Base-by-base conservation (phyloP, 352 stramenopile genomes). In the Globisporangium emineosum region DNA sequence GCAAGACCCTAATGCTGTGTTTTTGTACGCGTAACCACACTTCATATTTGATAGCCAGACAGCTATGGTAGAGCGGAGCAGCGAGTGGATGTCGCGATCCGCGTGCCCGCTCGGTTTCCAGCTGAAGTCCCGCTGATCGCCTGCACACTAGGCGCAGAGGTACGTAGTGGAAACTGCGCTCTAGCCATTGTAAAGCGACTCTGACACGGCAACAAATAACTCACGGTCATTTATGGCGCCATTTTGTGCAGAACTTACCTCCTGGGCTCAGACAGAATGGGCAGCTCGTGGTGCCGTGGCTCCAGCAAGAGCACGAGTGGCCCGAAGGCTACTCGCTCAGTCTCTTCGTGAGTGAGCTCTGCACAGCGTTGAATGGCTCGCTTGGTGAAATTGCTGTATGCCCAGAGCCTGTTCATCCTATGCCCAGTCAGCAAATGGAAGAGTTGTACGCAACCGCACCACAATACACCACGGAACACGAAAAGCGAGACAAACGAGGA, bases 341-440 rank as follows among this genome's bases (percentile, higher is more conserved):
- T 10, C 21, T 76, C 21, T 73, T 90, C 30, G 71, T 71, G 6
- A 72, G 74, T 32, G 79, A 91, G 32, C 66, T 93, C 13, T 90
- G 79, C 60, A 70, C 51, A 23, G 64, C 69, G 23, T 23, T 71
- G 57, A 64, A 77, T 55, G 49, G 52, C 6, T 65, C 65, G 9
- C 15, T 67, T 10, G 63, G 17, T 9, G 40, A 33, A 1, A 13
- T 30, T 27, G 64, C 62, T 62, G 13, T 55, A 49, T 13, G 19
- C 21, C 32, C 57, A 37, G 59, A 30, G n/a, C 29, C 62, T 15
- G 69, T 71, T 5, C 68, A 72, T 51, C 70, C 70, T 62, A 19
- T 67, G 45, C 43, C 23, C 23, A 57, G 47, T 25, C 27, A 54
- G 21, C 51, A 70, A n/a, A 27, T 33, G 7, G 63, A 69, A 9